Evolutionary conservation across 768 basidiomycete genomes (phyloP), one percentile per base, ranked within the genome.

Genomic region (Mycena sanguinolenta): DNA sequence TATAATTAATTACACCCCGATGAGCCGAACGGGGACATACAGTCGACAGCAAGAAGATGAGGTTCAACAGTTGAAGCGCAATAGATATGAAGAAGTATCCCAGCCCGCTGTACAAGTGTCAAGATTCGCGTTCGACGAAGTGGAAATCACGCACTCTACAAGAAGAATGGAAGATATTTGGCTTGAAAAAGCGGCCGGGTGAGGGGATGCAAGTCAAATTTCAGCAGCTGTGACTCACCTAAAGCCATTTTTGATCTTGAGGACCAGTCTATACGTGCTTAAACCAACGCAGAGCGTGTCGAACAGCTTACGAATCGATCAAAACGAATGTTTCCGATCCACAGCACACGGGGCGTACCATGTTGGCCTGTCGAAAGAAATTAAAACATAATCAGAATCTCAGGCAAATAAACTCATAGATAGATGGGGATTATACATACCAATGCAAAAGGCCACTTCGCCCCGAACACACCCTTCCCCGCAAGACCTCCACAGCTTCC

Each of bases 401-500:
- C 21, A 27, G 14, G 32, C n/a, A 21, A 39, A 39, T n/a, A 49
- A 8, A 39, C 14, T 28, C 42, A 12, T 44, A 9, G 16, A 16
- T 27, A 59, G 44, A n/a, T 38, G 36, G 6, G 6, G 36, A 14
- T 38, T 38, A 38, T 38, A 38, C 36, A 38, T 38, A 60, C 59
- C 44, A 60, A 25, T n/a, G 59, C 59, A 32, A 60, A 60, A 8
- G 59, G 59, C 59, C 59, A 60, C 27, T 60, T 60, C 21, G 59
- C 59, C 2, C 59, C 59, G 23, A 60, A 60, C 17, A 60, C 59
- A 21, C 59, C 59, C 42, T 25, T n/a, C 27, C 42, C 28, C 17
- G 59, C 59, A 46, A 60, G 59, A 13, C 59, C 59, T 13, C 42
- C 42, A 16, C 59, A 60, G 27, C 59, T 46, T 10, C 59, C 46